Conservation (phyloP, 495 filamentous ascomycete genomes). For the Penicillium herquei region DNA sequence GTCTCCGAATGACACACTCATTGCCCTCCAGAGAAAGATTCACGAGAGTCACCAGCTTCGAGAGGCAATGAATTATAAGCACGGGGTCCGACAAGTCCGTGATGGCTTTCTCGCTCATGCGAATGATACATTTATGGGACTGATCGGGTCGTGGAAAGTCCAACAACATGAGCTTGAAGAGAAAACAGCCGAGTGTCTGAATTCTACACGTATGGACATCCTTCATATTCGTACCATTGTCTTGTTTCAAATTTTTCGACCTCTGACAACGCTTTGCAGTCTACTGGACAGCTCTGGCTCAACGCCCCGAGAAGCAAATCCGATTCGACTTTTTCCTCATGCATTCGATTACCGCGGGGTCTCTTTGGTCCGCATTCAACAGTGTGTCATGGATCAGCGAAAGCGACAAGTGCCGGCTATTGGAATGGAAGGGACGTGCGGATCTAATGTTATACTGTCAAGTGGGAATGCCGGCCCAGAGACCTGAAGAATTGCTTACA, state of each 20-base stretch:
- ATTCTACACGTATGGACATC: slow-evolving; percentile 7
- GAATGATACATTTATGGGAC: slow-evolving; percentile 17
- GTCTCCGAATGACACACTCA: neutral
- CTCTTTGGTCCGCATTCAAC: slow-evolving; percentile 28
- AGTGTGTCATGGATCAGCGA: slow-evolving; percentile 28
- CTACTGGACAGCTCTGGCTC: slow-evolving; percentile 24
- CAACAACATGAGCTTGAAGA: slow-evolving; percentile 18
- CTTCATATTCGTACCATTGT: neutral
- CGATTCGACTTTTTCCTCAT: slow-evolving; percentile 44
- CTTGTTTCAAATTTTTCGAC: neutral
- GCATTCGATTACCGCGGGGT: slow-evolving; percentile 36
- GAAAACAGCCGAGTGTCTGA: slow-evolving; percentile 33
- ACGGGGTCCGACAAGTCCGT: slow-evolving; percentile 17
- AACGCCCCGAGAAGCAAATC: slow-evolving; percentile 25
- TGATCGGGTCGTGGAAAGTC: slow-evolving; percentile 22
- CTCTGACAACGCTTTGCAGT: slow-evolving; percentile 5
- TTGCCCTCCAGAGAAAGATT: slow-evolving; percentile 13
- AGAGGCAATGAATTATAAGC: slow-evolving; percentile 20
- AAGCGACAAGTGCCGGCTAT: slow-evolving; percentile 24
- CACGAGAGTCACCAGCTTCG: slow-evolving; percentile 14
- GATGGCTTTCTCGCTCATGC: slow-evolving; percentile 15
- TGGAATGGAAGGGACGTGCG: slow-evolving; percentile 37
- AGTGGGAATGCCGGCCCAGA: slow-evolving; percentile 17
- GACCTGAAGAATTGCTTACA: slow-evolving; percentile 11
- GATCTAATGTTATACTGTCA: slow-evolving; percentile 38